Base-by-base conservation (phyloP, 306 rosid species). In the Inga oerstediana region DNA sequence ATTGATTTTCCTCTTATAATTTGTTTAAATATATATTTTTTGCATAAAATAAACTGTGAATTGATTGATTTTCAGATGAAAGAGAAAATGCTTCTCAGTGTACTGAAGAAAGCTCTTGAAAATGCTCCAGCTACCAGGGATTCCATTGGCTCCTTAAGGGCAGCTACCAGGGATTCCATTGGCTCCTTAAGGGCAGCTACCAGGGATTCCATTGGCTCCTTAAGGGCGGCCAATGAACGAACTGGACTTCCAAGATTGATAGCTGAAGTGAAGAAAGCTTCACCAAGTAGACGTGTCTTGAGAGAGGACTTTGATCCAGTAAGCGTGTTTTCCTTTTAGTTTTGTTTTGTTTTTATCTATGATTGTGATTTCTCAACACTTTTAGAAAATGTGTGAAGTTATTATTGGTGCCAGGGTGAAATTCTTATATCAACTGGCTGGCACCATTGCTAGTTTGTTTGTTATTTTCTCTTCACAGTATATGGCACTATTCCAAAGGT, bases 181-280 rank as follows among this genome's bases (percentile, higher is more conserved):
- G n/a, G n/a, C n/a, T n/a, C n/a, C n/a, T n/a, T n/a, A n/a, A n/a
- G n/a, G n/a, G n/a, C n/a, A n/a, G n/a, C n/a, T n/a, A n/a, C n/a
- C n/a, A n/a, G n/a, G n/a, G n/a, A n/a, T n/a, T n/a, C n/a, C n/a
- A n/a, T n/a, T n/a, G n/a, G n/a, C n/a, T n/a, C n/a, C n/a, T n/a
- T n/a, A n/a, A n/a, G n/a, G n/a, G n/a, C n/a, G 0, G 97, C 98
- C 9, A 82, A 89, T 79, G 83, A 73, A 9, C 90, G 97, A 90
- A 92, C 97, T 68, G 92, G 97, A 72, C 51, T 94, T 46, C 99
- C 99, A 9, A 98, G 94, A 82, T 83, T 97, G 90, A 97, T 97
- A 59, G 99, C 99, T 82, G 98, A 97, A 90, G 99, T 94, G 86
- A 97, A 97, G 88, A 97, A 97, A 89, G 99, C 99, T 73, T 97